Base-by-base conservation (phyloP, 1,139 yeast species). In the Yarrowia galli region DNA sequence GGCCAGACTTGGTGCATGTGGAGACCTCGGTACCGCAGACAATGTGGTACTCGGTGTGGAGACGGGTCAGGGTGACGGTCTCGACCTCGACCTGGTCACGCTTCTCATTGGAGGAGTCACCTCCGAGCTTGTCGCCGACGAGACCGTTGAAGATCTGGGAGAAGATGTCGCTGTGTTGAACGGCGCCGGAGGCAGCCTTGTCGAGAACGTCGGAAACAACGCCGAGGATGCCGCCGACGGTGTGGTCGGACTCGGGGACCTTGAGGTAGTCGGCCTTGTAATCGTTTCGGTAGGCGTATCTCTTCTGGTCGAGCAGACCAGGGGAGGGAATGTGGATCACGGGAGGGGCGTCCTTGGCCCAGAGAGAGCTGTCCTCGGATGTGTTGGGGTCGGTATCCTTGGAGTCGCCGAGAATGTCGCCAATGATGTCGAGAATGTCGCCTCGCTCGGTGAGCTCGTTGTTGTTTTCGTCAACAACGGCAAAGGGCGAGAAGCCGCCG, bases 201-300 rank as follows among this genome's bases (percentile, higher is more conserved):
- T 58, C 51, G 12, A 58, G 49, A 4, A 58, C 64, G 51, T 58
- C 51, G 20, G 64, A 58, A 1, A 58, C 64, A 15, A 58, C 64
- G 38, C 64, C 64, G 13, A 43, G 64, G 7, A 58, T 58, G 20
- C 64, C 64, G 40, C 66, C 66, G n/a, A 61, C 56, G 18, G 66
- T 61, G 56, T 46, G 54, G 54, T 61, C 66, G 3, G 66, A 61
- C 15, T 48, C 66, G 46, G 66, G 66, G 16, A 61, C 56, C 46
- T 45, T 22, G 38, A 61, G 46, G 36, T 9, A 61, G 45, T 61
- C 66, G 54, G 56, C 56, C 56, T 61, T 61, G 66, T 61, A 61
- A 23, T 61, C 66, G 56, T 61, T 61, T 61, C 66, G 66, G 66
- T 61, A 61, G 46, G 54, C 45, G 66, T 61, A 61, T 25, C 43